A percentile compares a stretch with the other conserved stretches of the same genome.
Evolutionary conservation across 352 stramenopile species (phyloP).

Genomic region (Aphanomyces invadans): DNA sequence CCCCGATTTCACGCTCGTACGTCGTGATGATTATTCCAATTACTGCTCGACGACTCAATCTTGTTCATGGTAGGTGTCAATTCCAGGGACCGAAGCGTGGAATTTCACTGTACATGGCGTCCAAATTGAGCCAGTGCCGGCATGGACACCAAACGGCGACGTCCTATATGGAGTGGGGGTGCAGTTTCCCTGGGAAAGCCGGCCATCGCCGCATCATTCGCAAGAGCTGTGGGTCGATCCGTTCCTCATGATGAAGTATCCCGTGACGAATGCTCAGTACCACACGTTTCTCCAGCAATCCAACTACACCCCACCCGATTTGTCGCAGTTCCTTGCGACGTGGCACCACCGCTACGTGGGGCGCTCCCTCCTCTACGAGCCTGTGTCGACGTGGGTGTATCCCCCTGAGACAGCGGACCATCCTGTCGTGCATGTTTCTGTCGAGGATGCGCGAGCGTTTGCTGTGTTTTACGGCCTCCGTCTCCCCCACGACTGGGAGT

Average conservation of each 20-base stretch:
- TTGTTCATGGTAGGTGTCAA: slow-evolving; percentile 40
- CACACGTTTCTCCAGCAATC: slow-evolving; percentile 43
- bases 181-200: slow-evolving; percentile 76
- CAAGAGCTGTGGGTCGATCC: slow-evolving; percentile 49
- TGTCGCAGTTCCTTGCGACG: slow-evolving; percentile 65
- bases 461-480: slow-evolving; percentile 63
- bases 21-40: too few species aligned
- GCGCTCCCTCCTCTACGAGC: slow-evolving; percentile 17
- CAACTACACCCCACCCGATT: slow-evolving; percentile 42
- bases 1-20: too few species aligned
- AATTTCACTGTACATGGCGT: slow-evolving; percentile 77
- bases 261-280: slow-evolving; percentile 73
- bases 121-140: slow-evolving; percentile 65
- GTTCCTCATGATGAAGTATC: slow-evolving; percentile 65
- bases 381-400: slow-evolving; percentile 39
- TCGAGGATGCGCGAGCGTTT: slow-evolving; percentile 65
- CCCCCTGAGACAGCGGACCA: slow-evolving; percentile 40
- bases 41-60: too few species aligned
- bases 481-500: slow-evolving; percentile 77
- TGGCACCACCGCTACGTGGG: slow-evolving; percentile 41
- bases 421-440: slow-evolving; percentile 64
- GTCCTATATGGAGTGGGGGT: slow-evolving; percentile 55
- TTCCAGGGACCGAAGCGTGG: slow-evolving; percentile 44
- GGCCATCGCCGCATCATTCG: slow-evolving; percentile 74
- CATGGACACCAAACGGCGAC: slow-evolving; percentile 53